phyloP scores from a whole-genome alignment of 73 alveolate species.

The Halteria grandinella region DNA sequence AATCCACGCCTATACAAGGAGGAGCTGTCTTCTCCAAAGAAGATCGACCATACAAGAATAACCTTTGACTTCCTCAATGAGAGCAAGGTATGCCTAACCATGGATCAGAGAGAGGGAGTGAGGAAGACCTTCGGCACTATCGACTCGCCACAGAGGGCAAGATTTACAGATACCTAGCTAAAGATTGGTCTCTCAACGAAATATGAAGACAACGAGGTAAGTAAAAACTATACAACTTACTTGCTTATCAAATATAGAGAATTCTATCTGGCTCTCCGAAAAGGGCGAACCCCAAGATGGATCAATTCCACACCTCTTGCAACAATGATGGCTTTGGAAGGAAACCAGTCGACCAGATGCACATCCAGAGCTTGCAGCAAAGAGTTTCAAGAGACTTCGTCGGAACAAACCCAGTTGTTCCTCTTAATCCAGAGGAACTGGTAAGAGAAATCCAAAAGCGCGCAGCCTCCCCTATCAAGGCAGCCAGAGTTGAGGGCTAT shows the following conservation, averaged over 20 bases:
- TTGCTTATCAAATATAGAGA: too few relatives aligned
- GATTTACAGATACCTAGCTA: slow-evolving; percentile 14
- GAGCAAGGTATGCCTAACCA: too few relatives aligned
- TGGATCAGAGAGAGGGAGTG: slow-evolving; percentile 9
- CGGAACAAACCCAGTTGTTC: slow-evolving; percentile 34
- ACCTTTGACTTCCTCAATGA: slow-evolving; percentile 35
- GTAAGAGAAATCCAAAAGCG: background rate
- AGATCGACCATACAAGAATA: slow-evolving; percentile 14
- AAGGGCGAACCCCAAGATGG: background rate
- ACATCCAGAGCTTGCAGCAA: background rate
- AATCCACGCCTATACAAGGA: slow-evolving; percentile 43
- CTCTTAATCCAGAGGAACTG: slow-evolving; percentile 2
- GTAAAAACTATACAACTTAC: background rate
- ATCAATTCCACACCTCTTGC: background rate
- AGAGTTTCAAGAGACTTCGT: slow-evolving; percentile 31
- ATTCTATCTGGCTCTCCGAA: slow-evolving; percentile 39
- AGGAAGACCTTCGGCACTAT: slow-evolving; percentile 16
- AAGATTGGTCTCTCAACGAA: background rate
- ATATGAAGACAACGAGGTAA: slow-evolving; percentile 29
- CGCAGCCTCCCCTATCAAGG: slow-evolving; percentile 6
- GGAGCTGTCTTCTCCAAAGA: slow-evolving; percentile 2
- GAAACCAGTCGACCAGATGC: background rate
- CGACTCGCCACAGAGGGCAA: background rate
- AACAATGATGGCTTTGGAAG: slow-evolving; percentile 8
- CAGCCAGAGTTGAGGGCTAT: slow-evolving; percentile 29